phyloP scores from a whole-genome alignment of 768 basidiomycete species.

The Exidia glandulosa region DNA sequence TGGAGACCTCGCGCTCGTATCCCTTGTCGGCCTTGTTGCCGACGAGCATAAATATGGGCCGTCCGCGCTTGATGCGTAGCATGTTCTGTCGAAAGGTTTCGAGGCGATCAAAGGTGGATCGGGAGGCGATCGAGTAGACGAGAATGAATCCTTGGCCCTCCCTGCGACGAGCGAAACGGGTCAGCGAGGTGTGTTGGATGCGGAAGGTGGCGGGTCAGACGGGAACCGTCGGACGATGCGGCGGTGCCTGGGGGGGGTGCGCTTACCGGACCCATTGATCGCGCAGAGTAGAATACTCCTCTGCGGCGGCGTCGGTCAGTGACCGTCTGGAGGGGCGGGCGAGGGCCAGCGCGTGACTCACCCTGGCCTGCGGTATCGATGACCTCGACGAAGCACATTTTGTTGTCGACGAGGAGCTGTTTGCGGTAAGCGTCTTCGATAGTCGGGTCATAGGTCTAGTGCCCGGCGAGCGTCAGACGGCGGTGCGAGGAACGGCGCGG shows the following conservation, averaged over 20 bases:
- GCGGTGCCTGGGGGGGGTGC: constrained; percentile 5
- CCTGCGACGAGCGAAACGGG: constrained; percentile 26
- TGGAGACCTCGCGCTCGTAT: constrained; percentile 83
- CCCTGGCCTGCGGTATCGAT: constrained; percentile 98
- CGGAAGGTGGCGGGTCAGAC: background rate
- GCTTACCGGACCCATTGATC: constrained; percentile 97
- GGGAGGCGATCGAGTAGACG: constrained; percentile 93
- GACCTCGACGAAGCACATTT: constrained; percentile 92
- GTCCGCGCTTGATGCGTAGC: constrained; percentile 74
- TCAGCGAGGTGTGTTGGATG: background rate
- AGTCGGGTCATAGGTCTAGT: constrained; percentile 93
- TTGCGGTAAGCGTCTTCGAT: constrained; percentile 98
- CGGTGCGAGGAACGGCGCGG: background rate
- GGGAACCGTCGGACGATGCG: background rate
- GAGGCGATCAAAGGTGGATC: constrained; percentile 81
- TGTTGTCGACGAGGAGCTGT: constrained; percentile 87
- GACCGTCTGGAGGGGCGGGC: constrained; percentile 5
- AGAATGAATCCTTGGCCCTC: constrained; percentile 98
- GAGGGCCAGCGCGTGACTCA: constrained; percentile 25
- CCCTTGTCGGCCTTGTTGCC: constrained; percentile 94
- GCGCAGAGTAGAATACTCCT: constrained; percentile 93
- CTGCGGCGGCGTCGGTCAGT: constrained; percentile 30
- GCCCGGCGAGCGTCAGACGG: background rate
- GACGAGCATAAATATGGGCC: constrained; percentile 85
- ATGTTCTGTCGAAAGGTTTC: constrained; percentile 86